These are phyloP conservation scores for Hevea brasiliensis DNA, from an alignment of 345 rosid genomes.

Conservation along the genomic window DNA sequence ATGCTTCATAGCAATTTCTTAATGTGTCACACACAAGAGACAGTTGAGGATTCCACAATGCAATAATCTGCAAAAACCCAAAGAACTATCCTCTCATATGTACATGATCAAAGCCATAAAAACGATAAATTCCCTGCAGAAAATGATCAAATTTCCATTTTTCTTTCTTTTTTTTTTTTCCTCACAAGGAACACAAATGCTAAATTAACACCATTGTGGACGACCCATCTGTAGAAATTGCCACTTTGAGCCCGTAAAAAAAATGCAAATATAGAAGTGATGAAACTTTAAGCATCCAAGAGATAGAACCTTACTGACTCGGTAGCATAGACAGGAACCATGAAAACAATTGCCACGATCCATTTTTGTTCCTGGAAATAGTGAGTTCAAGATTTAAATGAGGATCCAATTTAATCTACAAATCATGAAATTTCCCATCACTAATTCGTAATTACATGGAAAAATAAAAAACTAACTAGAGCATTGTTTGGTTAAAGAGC, in stretches of 20 bases:
- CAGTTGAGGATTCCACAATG: conserved; percentile 56
- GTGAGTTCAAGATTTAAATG: neutral
- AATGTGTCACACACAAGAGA: conserved; percentile 75
- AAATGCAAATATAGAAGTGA: too few species aligned
- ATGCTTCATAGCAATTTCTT: conserved; percentile 89
- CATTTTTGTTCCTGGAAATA: conserved; percentile 80
- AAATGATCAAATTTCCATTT: too few species aligned
- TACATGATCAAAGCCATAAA: neutral
- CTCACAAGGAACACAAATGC: neutral
- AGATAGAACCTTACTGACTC: conserved; percentile 62
- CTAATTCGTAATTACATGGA: neutral
- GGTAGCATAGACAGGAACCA: conserved; percentile 85
- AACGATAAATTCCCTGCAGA: too few species aligned
- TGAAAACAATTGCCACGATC: conserved; percentile 69
- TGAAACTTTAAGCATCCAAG: too few species aligned
- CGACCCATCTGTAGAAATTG: too few species aligned
- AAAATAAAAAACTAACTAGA: neutral
- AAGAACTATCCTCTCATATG: neutral
- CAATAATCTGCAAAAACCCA: conserved; percentile 46
- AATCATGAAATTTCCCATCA: neutral
- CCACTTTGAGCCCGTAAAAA: too few species aligned
- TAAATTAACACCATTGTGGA: too few species aligned
- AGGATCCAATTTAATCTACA: neutral
- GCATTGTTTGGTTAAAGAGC: neutral
- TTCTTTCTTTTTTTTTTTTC: neutral